Base-by-base conservation (phyloP, 176 grass and related monocot genomes). In the Bonia amplexicaulis region DNA sequence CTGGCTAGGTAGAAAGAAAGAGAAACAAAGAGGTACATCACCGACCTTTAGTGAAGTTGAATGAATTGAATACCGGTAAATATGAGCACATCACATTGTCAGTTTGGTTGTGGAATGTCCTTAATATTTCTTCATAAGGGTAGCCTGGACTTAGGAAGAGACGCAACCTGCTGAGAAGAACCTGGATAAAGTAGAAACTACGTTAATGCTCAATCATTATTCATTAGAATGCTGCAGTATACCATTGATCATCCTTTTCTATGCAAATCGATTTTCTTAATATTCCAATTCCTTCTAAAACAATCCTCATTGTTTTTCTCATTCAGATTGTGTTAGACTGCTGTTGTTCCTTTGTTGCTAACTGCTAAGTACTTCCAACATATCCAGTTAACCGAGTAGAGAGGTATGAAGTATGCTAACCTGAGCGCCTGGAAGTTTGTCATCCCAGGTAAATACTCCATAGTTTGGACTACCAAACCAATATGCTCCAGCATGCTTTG, bases 21-120 rank as follows among this genome's bases (percentile, higher is more conserved):
- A 62, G 27, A 64, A 73, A 77, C 7, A 73, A 79, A 33, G 41
- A 40, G 14, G 41, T 26, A 22, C 47, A 61, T 60, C 23, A 77
- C 89, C 61, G 55, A 97, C 94, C 94, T 97, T 94, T 92, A 6
- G 94, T 97, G 54, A 84, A 91, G 90, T 97, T 97, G 91, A 97
- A 97, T 80, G 90, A 92, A 72, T 87, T 92, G 73, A 87, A 97
- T 42, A 83, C 0, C 13, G 92, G 90, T 53, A 97, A 81, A 66
- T 87, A 94, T 22, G 94, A 97, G 63, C 94, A 97, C 94, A 97
- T 97, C 27, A 94, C 76, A 20, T 90, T 90, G 62, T 91, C 92
- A 61, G 94, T 97, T 76, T 94, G 92, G 79, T 97, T 97, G 76
- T 97, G 94, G 88, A 94, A 97, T 66, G 88, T 92, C 60, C 90